Conservation (phyloP, 331 rosid species). For the Ulmus americana region DNA sequence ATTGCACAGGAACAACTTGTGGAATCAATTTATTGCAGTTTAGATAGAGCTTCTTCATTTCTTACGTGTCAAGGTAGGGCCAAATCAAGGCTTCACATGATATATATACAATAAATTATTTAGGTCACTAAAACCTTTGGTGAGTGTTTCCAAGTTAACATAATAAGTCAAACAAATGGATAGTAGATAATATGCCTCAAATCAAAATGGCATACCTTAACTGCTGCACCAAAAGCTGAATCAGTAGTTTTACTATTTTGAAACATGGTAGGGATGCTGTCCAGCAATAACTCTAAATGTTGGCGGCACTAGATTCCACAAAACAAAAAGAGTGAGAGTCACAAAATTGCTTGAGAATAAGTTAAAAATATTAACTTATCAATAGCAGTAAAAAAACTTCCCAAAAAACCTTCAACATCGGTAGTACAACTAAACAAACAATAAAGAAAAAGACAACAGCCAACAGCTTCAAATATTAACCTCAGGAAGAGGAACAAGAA, state of each 20-base stretch:
- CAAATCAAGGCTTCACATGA: not conserved
- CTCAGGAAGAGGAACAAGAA: slow-evolving; percentile 85
- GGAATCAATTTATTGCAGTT: not conserved
- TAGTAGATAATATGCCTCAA: slow-evolving; percentile 12
- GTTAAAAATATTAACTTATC: slow-evolving; percentile 5
- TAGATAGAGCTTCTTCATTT: not conserved
- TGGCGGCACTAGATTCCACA: slow-evolving; percentile 63
- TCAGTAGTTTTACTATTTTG: slow-evolving; percentile 78
- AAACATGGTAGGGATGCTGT: slow-evolving; percentile 90
- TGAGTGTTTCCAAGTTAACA: slow-evolving; percentile 4
- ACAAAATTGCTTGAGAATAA: slow-evolving; percentile 3
- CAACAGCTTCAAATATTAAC: slow-evolving; percentile 35
- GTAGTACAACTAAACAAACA: not conserved
- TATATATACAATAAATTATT: not conserved
- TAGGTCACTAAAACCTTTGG: not conserved
- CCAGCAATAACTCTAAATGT: slow-evolving; percentile 81
- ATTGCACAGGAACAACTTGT: no score
- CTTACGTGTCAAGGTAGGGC: not conserved
- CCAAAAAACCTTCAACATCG: not conserved
- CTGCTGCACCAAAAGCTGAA: slow-evolving; percentile 94
- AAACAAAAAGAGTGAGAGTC: slow-evolving; percentile 11
- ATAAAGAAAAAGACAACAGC: slow-evolving; percentile 9
- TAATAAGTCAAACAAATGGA: not conserved
- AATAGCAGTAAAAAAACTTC: slow-evolving; percentile 10
- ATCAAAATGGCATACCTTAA: slow-evolving; percentile 56